Conservation (phyloP, 2,329 filamentous ascomycete genomes). For the Onygenales sp. region DNA sequence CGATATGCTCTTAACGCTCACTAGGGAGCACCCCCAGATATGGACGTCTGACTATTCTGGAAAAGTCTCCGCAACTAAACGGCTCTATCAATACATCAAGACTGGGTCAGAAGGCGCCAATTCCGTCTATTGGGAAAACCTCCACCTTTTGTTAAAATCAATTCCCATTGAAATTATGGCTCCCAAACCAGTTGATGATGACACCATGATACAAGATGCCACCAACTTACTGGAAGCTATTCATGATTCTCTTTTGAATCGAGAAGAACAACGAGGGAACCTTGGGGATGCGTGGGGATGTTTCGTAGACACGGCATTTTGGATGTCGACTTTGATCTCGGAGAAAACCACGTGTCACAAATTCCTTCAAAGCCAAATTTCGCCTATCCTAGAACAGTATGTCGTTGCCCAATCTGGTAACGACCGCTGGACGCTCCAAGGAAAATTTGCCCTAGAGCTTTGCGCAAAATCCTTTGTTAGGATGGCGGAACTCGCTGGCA, state of each 20-base stretch:
- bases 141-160: constrained; percentile 51
- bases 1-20: constrained; percentile 57
- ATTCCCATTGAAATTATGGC: constrained; percentile 44
- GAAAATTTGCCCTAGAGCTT: constrained; percentile 26
- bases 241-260: constrained; percentile 59
- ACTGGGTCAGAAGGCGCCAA: constrained; percentile 75
- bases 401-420: constrained; percentile 38
- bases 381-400: constrained; percentile 47
- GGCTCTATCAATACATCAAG: constrained; percentile 64
- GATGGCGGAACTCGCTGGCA: constrained; percentile 33
- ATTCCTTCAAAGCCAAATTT: constrained; percentile 38
- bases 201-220: constrained; percentile 39
- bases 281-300: constrained; percentile 61
- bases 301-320: constrained; percentile 57
- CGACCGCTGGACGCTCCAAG: constrained; percentile 42
- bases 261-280: constrained; percentile 65
- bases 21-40: constrained; percentile 53
- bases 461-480: constrained; percentile 29
- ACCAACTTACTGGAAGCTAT: constrained; percentile 57
- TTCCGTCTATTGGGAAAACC: constrained; percentile 60
- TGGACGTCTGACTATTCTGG: constrained; percentile 61
- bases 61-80: constrained; percentile 46
- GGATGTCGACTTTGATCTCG: constrained; percentile 41
- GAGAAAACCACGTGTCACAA: constrained; percentile 38
- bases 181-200: constrained; percentile 16